phyloP scores from a whole-genome alignment of 1,284 basidiomycete genomes.

The Porogramme epimiltina region DNA sequence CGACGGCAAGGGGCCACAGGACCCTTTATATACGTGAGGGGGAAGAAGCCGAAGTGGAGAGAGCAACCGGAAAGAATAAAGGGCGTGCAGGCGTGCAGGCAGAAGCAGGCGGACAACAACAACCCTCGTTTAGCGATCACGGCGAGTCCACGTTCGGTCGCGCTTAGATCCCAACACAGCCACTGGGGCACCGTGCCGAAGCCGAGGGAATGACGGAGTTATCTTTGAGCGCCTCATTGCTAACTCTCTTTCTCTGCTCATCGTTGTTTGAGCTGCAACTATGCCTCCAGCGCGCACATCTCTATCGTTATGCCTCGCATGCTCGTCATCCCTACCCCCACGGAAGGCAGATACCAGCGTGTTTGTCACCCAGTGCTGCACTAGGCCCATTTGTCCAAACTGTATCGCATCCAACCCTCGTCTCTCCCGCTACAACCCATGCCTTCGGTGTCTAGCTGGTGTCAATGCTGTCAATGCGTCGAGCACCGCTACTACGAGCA shows the following conservation, averaged over 20 bases:
- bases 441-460: constrained; percentile 62
- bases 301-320: constrained; percentile 57
- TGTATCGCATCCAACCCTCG: constrained; percentile 60
- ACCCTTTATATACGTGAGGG: background rate
- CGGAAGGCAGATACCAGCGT: constrained; percentile 17
- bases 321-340: constrained; percentile 60
- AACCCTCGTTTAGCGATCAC: constrained; percentile 11
- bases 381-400: constrained; percentile 55
- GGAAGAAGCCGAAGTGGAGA: background rate
- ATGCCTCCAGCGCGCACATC: constrained; percentile 5
- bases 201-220: background rate
- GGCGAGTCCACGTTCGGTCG: too few relatives aligned
- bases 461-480: constrained; percentile 43
- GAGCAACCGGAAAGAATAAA: constrained; percentile 17
- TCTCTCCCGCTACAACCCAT: constrained; percentile 63
- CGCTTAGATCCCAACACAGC: constrained; percentile 12
- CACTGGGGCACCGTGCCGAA: constrained; percentile 1
- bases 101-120: constrained; percentile 7
- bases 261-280: too few relatives aligned
- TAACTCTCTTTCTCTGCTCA: too few relatives aligned
- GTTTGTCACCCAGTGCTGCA: constrained; percentile 60
- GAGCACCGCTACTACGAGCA: constrained; percentile 7
- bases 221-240: too few relatives aligned
- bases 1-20: background rate
- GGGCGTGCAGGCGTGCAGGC: constrained; percentile 3